Evolutionary conservation across 768 basidiomycete species (phyloP).

Genomic region (Dacryopinax primogenitus): DNA sequence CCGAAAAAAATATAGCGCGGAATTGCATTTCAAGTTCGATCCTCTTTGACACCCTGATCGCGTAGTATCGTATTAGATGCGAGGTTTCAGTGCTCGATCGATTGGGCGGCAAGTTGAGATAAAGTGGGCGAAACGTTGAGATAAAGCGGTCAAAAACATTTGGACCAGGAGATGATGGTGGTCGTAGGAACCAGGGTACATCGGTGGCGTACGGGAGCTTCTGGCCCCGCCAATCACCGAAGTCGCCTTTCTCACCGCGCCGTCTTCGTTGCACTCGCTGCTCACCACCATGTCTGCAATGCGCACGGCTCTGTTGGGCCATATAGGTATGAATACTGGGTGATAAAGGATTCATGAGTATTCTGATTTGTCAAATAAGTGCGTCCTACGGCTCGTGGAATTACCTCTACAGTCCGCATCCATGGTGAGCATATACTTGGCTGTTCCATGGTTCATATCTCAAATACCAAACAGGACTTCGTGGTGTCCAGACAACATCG

Average conservation of each 20-base stretch:
- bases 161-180: background rate
- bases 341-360: background rate
- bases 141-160: too few relatives aligned
- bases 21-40: too few relatives aligned
- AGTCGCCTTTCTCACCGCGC: background rate
- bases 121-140: too few relatives aligned
- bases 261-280: background rate
- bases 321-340: background rate
- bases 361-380: background rate
- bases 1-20: too few relatives aligned
- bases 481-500: background rate
- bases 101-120: too few relatives aligned
- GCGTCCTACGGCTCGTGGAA: conserved; percentile 1
- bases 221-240: background rate
- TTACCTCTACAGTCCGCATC: background rate
- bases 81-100: too few relatives aligned
- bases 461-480: background rate
- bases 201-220: conserved; percentile 8
- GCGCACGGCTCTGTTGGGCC: background rate
- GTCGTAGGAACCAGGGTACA: background rate
- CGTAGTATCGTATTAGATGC: too few relatives aligned
- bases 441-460: background rate
- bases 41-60: too few relatives aligned
- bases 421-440: background rate
- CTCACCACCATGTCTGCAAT: conserved; percentile 2